Conservation (phyloP, 2,329 filamentous ascomycete species). For the Claviceps capensis region DNA sequence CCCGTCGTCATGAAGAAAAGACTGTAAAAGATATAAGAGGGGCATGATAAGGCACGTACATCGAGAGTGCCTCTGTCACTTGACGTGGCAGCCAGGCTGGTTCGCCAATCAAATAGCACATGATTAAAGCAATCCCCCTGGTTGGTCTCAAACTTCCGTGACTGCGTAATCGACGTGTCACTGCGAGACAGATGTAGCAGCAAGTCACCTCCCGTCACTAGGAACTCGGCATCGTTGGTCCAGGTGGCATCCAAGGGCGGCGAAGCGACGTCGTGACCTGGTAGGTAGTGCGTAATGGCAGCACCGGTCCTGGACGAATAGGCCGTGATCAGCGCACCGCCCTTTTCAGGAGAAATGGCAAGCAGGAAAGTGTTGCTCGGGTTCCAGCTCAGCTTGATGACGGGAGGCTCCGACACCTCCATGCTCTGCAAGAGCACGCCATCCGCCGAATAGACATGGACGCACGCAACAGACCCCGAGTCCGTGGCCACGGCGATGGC, state of each 20-base stretch:
- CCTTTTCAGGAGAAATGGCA: conserved; percentile 41
- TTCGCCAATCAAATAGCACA: conserved; percentile 41
- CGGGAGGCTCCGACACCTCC: conserved; percentile 44
- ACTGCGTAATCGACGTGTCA: conserved; percentile 30
- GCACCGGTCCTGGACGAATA: conserved; percentile 31
- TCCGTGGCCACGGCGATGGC: conserved; percentile 46
- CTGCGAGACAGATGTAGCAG: conserved; percentile 35
- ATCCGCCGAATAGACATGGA: conserved; percentile 43
- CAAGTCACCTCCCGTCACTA: conserved; percentile 43
- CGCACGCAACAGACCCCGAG: conserved; percentile 33
- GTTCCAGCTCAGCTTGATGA: conserved; percentile 50
- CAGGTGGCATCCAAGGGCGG: conserved; percentile 45
- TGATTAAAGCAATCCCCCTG: conserved; percentile 40
- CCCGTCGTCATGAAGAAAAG: neutral
- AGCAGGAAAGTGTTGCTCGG: conserved; percentile 40
- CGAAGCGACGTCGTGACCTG: conserved; percentile 34
- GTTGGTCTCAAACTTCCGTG: conserved; percentile 37
- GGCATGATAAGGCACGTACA: conserved; percentile 27
- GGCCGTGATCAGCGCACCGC: conserved; percentile 40
- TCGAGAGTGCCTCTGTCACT: conserved; percentile 47
- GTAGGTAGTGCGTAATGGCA: conserved; percentile 33
- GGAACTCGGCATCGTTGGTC: conserved; percentile 44
- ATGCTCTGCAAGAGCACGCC: conserved; percentile 38
- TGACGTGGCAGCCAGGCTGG: conserved; percentile 42
- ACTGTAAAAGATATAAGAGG: too few relatives aligned